These are phyloP conservation scores for Paraconiothyrium brasiliense DNA, from an alignment of 2,329 filamentous ascomycete species.

Conservation along the genomic window DNA sequence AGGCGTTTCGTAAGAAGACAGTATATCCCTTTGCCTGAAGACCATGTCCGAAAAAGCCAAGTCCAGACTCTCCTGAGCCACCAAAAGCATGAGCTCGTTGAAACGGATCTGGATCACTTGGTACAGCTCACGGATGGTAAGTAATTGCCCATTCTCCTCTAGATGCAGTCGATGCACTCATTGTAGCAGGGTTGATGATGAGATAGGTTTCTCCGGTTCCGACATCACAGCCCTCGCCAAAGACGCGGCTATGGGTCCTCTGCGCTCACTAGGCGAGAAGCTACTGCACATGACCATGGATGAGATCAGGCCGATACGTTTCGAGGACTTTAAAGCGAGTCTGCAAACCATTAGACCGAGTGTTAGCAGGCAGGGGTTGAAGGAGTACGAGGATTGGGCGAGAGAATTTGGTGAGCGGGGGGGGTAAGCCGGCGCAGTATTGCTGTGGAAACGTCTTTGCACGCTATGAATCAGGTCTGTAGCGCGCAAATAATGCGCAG, in stretches of 20 bases:
- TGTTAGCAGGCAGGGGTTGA: constrained; percentile 84
- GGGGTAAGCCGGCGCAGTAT: constrained; percentile 60
- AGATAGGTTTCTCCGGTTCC: constrained; percentile 90
- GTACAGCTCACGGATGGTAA: constrained; percentile 86
- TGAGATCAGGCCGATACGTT: constrained; percentile 85
- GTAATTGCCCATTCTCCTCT: constrained; percentile 34
- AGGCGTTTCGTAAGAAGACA: constrained; percentile 90
- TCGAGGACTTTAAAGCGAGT: constrained; percentile 85
- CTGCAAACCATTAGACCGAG: constrained; percentile 86
- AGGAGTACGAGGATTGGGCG: constrained; percentile 94
- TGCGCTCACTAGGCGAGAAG: constrained; percentile 88
- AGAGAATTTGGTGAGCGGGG: constrained; percentile 91
- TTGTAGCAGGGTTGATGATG: constrained; percentile 7
- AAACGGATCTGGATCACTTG: constrained; percentile 75
- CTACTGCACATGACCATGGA: constrained; percentile 93
- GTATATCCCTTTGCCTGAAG: constrained; percentile 93
- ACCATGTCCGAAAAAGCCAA: constrained; percentile 80
- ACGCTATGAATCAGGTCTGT: background rate
- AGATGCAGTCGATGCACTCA: background rate
- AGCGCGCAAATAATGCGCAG: background rate
- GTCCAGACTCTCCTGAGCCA: constrained; percentile 81
- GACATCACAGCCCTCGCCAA: constrained; percentile 97
- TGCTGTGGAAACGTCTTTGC: background rate
- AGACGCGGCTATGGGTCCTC: constrained; percentile 95
- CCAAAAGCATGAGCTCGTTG: constrained; percentile 82